Base-by-base conservation (phyloP, 176 grass and related monocot species). In the Canna indica region DNA sequence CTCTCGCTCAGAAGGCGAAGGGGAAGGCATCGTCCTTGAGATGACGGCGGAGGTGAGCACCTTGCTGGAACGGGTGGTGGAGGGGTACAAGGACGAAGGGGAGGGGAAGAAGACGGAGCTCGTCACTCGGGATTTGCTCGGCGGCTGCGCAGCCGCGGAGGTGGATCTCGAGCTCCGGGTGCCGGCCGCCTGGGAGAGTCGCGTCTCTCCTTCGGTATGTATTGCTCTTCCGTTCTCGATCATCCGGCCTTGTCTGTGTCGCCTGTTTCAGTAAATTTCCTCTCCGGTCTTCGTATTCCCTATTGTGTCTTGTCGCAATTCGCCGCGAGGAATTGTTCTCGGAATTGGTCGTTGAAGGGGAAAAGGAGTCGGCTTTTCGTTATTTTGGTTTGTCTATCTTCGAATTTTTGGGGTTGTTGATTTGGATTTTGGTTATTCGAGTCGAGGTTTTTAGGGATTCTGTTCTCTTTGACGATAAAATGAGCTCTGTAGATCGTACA, bases 41-140 rank as follows among this genome's bases (percentile, higher is more conserved):
- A 99, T 94, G 90, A 82, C 81, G 24, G 81, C 95, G 1, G 90
- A 83, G 46, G 81, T 92, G 27, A 80, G 84, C 17, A 80, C 83
- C 46, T 75, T 94, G 86, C 76, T 84, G 31, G 0, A 11, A 11
- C 68, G 68, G 33, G 52, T 77, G 52, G n/a, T 68, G 33, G 69
- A 41, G 59, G 80, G 1, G 35, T 80, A 68, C 80, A 52, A 35
- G 67, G 71, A 84, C 84, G 68, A 70, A 28, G 45, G 14, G 6
- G 68, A 75, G 28, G 61, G 57, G 18, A 32, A 70, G 12, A 53
- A 75, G 71, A 60, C 69, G 59, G 90, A 99, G 68, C 84, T 92
- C 70, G 85, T 99, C 30, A 99, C 95, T 15, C 63, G 90, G 52
- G 95, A 99, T 75, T 84, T 99, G 33, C 90, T 99, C 53, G 86